phyloP scores from a whole-genome alignment of 2,329 filamentous ascomycete species.

The Apiospora malaysiana region DNA sequence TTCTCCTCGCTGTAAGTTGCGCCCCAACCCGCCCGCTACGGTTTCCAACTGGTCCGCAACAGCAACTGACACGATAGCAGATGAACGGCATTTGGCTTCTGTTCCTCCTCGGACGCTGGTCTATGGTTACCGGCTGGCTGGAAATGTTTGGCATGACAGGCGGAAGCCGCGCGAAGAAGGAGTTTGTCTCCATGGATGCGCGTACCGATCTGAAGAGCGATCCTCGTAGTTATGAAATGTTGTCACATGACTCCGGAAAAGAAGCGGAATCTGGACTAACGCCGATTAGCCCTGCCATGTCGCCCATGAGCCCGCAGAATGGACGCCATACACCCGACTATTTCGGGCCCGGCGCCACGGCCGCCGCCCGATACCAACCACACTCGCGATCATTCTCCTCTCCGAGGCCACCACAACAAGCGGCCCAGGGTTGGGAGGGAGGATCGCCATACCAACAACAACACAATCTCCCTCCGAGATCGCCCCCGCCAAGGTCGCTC shows the following conservation, averaged over 20 bases:
- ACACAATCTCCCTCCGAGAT: conserved; percentile 31
- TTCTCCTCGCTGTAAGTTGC: conserved; percentile 77
- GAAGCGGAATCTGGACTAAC: conserved; percentile 56
- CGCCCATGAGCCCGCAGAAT: conserved; percentile 37
- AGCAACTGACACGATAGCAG: conserved; percentile 45
- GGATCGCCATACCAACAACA: conserved; percentile 19
- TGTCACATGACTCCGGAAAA: conserved; percentile 62
- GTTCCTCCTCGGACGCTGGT: conserved; percentile 78
- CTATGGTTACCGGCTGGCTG: conserved; percentile 86
- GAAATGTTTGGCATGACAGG: conserved; percentile 63
- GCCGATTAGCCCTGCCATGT: conserved; percentile 50
- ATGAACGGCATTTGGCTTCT: conserved; percentile 86
- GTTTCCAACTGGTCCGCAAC: conserved; percentile 35
- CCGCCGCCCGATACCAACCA: conserved; percentile 57
- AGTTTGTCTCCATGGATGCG: conserved; percentile 91
- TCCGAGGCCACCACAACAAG: conserved; percentile 54
- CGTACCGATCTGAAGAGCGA: conserved; percentile 61
- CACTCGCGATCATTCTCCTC: conserved; percentile 63
- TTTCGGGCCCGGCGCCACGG: conserved; percentile 59
- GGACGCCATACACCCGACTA: conserved; percentile 60
- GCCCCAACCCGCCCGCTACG: background rate
- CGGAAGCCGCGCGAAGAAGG: conserved; percentile 62
- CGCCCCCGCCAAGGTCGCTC: conserved; percentile 16
- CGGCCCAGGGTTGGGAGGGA: conserved; percentile 31
- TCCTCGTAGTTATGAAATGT: conserved; percentile 78